Conservation (phyloP, 495 filamentous ascomycete species). For the Pyrenula aspistea region DNA sequence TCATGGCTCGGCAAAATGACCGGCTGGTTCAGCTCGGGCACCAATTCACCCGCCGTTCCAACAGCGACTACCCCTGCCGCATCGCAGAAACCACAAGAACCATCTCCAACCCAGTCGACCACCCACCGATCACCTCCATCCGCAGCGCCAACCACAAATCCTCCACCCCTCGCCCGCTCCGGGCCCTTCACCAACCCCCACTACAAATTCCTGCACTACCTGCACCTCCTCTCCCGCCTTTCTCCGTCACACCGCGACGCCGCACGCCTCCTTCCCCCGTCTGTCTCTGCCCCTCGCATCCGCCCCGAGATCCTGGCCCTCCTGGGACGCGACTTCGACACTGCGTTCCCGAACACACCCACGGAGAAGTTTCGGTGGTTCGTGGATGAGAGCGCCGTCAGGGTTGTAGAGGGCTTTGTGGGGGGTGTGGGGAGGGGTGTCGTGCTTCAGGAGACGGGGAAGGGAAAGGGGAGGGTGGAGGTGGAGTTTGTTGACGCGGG, state of each 20-base stretch:
- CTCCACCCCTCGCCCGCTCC: conserved; percentile 14
- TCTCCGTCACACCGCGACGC: conserved; percentile 21
- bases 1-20: neutral
- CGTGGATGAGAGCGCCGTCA: conserved; percentile 33
- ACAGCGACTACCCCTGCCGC: neutral
- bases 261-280: neutral
- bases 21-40: neutral
- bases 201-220: conserved; percentile 25
- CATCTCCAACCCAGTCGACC: neutral
- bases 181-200: conserved; percentile 35
- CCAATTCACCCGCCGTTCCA: neutral
- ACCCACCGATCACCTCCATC: neutral
- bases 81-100: neutral
- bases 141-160: neutral
- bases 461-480: neutral
- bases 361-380: conserved; percentile 22
- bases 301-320: conserved; percentile 22
- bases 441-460: conserved; percentile 18
- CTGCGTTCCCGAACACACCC: conserved; percentile 33
- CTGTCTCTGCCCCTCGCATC: too few species aligned
- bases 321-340: conserved; percentile 31
- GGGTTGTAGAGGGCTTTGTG: conserved; percentile 32
- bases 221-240: conserved; percentile 28
- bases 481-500: neutral
- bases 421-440: conserved; percentile 25